phyloP scores from a whole-genome alignment of 805 yeast species.

The Sugiyamaella lignohabitans region DNA sequence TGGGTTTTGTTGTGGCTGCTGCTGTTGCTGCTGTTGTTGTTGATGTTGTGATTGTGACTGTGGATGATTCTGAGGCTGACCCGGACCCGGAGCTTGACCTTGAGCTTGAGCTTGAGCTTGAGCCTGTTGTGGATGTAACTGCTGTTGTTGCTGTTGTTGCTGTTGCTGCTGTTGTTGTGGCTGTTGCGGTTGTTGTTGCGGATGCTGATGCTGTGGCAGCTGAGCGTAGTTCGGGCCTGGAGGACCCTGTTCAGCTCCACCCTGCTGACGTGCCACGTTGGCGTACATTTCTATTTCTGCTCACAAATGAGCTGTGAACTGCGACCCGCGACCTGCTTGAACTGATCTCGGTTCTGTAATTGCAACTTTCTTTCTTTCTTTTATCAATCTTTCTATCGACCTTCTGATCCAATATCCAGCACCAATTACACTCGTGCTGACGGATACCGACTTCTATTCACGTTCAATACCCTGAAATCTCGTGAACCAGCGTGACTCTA shows the following conservation, averaged over 20 bases:
- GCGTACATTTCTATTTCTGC: background rate
- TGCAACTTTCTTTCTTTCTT: too few species aligned
- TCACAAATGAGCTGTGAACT: too few species aligned
- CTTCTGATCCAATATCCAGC: too few species aligned
- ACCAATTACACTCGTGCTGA: too few species aligned
- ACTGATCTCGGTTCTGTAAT: too few species aligned
- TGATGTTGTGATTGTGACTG: too few species aligned
- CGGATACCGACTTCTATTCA: too few species aligned
- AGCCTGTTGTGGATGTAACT: background rate
- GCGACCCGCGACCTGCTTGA: too few species aligned
- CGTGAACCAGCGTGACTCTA: too few species aligned
- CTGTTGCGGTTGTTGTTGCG: background rate
- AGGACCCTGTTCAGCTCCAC: background rate
- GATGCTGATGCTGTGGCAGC: background rate
- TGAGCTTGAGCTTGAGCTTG: constrained; percentile 3
- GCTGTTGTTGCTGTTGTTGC: constrained; percentile 7
- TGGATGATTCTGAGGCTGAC: too few species aligned
- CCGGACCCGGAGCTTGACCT: background rate
- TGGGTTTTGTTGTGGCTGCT: constrained; percentile 4
- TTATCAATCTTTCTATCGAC: too few species aligned
- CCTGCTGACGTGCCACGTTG: constrained; percentile 1
- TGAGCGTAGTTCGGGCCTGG: background rate
- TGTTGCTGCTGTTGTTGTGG: constrained; percentile 6
- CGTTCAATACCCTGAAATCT: too few species aligned
- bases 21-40: constrained; percentile 10